These are phyloP conservation scores for Symbiodinium natans DNA, from an alignment of 73 alveolate genomes.

Conservation along the genomic window DNA sequence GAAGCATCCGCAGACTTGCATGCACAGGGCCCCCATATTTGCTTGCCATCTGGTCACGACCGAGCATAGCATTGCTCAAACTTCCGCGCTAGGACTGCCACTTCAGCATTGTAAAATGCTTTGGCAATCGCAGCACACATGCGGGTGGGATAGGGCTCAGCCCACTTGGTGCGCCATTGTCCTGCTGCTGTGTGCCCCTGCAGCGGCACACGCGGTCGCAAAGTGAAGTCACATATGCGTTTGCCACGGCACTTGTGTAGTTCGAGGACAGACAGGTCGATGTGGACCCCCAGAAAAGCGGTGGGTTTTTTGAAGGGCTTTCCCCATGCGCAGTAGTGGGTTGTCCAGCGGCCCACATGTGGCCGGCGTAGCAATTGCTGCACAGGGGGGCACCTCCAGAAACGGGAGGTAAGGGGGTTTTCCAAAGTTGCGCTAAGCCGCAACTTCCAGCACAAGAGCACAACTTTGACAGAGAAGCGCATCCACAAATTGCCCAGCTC, in stretches of 20 bases:
- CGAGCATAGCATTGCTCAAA: neutral
- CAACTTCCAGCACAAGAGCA: neutral
- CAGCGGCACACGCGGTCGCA: neutral
- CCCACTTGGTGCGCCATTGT: neutral
- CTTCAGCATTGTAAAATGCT: neutral
- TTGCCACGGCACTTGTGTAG: neutral
- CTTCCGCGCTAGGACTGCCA: neutral
- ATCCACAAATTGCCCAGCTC: neutral
- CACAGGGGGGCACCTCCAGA: neutral
- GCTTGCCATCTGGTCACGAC: neutral
- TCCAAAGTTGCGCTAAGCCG: neutral
- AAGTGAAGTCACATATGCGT: neutral
- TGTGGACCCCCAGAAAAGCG: neutral
- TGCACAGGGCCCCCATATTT: neutral
- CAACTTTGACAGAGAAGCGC: neutral
- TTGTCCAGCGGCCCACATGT: neutral
- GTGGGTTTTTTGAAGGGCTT: neutral
- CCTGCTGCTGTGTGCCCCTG: neutral
- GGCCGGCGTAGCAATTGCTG: neutral
- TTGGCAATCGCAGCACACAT: neutral
- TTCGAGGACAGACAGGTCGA: neutral
- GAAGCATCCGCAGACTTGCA: neutral
- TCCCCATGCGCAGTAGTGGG: constrained; percentile 9
- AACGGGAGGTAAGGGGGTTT: neutral
- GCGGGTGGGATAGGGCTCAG: neutral